Evolutionary conservation across 192 early-diverging fungal genomes (phyloP).

Genomic region (Backusella parvicylindrica): DNA sequence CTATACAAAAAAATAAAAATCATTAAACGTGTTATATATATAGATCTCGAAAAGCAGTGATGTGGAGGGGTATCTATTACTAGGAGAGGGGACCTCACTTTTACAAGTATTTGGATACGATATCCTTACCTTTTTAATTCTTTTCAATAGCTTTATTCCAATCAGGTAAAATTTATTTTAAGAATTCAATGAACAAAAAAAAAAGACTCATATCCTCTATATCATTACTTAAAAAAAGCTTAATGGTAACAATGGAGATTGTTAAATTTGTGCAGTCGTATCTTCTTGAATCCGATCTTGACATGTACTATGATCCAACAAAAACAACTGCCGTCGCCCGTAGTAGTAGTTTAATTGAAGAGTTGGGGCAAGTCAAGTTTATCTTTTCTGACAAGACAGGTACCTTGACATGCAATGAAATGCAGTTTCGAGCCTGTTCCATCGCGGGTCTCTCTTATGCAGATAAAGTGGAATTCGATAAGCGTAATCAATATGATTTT

Average conservation of each 20-base stretch:
- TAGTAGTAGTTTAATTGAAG: slow-evolving; percentile 92
- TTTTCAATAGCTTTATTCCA: slow-evolving; percentile 99
- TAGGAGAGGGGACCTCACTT: not conserved
- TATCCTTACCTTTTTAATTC: slow-evolving; percentile 95
- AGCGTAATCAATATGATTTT: slow-evolving; percentile 72
- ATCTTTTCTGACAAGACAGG: slow-evolving; percentile 97
- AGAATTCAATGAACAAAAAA: too few species aligned
- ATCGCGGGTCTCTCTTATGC: slow-evolving; percentile 92
- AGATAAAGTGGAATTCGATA: slow-evolving; percentile 86
- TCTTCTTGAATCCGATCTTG: slow-evolving; percentile 89
- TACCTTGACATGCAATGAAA: slow-evolving; percentile 84
- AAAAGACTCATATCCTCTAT: too few species aligned
- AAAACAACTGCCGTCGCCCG: slow-evolving; percentile 92
- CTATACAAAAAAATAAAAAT: too few species aligned
- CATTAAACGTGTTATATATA: slow-evolving; percentile 15
- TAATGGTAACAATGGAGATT: slow-evolving; percentile 98
- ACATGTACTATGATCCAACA: slow-evolving; percentile 93
- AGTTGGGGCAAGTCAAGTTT: slow-evolving; percentile 92
- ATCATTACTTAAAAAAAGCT: too few species aligned
- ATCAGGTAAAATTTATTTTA: slow-evolving; percentile 58
- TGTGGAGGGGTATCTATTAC: not conserved
- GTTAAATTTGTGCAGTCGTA: slow-evolving; percentile 90
- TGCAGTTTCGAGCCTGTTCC: slow-evolving; percentile 86
- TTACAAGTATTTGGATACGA: slow-evolving; percentile 72
- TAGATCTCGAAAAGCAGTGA: not conserved